Conservation (phyloP, 2,329 filamentous ascomycete species). For the Parasarocladium wereldwijsianum region DNA sequence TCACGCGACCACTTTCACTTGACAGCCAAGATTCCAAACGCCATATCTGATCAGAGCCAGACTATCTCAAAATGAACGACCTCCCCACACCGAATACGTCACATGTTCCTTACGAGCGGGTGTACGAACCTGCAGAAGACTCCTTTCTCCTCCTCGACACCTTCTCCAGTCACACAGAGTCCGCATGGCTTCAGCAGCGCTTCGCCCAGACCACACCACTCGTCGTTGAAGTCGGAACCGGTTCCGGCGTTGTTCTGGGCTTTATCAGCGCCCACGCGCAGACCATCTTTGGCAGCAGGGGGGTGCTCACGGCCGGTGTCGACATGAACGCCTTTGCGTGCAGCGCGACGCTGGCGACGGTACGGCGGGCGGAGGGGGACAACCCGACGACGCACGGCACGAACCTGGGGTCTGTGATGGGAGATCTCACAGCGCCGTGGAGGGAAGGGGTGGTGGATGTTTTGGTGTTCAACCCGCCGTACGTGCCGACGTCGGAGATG, state of each 20-base stretch:
- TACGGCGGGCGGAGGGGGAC: constrained; percentile 27
- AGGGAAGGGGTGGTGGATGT: constrained; percentile 52
- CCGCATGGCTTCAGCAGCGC: constrained; percentile 47
- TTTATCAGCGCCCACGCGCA: constrained; percentile 68
- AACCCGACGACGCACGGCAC: constrained; percentile 23
- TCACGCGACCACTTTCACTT: constrained; percentile 3
- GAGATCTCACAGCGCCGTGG: constrained; percentile 54
- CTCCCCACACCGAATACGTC: constrained; percentile 87
- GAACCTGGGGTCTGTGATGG: constrained; percentile 53
- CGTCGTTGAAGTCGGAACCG: constrained; percentile 75
- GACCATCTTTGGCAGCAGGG: constrained; percentile 55
- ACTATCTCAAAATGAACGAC: constrained; percentile 46
- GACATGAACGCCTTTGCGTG: constrained; percentile 84
- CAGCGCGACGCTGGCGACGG: constrained; percentile 56
- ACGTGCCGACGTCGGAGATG: constrained; percentile 72
- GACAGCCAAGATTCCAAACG: too few relatives aligned
- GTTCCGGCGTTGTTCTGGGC: constrained; percentile 85
- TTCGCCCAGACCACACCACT: constrained; percentile 46
- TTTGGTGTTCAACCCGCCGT: constrained; percentile 91
- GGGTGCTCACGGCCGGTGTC: constrained; percentile 58
- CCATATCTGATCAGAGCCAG: too few relatives aligned
- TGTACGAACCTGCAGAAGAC: constrained; percentile 94
- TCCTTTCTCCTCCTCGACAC: constrained; percentile 91
- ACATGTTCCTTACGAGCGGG: constrained; percentile 73
- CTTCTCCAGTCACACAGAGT: constrained; percentile 58